Evolutionary conservation across 1,139 yeast species (phyloP).

Genomic region (Ogataea hybrid): DNA sequence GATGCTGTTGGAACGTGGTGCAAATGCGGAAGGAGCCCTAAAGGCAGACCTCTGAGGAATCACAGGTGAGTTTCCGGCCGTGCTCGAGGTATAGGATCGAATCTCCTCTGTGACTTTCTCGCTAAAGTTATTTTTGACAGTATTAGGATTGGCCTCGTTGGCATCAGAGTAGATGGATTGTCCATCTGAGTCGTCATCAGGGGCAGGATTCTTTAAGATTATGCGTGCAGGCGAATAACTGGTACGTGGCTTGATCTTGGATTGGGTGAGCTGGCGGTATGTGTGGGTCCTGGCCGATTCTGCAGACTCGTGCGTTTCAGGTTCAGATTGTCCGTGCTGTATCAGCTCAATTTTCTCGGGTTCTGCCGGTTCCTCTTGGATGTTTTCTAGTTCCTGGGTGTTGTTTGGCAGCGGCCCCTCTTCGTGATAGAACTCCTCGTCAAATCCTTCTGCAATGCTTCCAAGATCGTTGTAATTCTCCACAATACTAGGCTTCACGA

Average conservation of each 20-base stretch:
- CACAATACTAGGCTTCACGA: conserved; percentile 25
- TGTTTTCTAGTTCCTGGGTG: conserved; percentile 19
- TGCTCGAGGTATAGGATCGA: conserved; percentile 16
- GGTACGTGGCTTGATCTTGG: conserved; percentile 9
- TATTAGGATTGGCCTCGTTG: conserved; percentile 14
- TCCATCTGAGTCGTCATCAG: conserved; percentile 15
- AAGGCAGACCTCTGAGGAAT: conserved; percentile 14
- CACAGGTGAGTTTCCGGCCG: conserved; percentile 14
- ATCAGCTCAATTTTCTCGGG: not conserved
- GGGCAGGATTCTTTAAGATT: conserved; percentile 16
- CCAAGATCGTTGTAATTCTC: conserved; percentile 23
- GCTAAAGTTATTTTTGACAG: not conserved
- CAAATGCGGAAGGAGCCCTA: conserved; percentile 7
- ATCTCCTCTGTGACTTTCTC: conserved; percentile 25
- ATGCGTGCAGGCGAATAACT: conserved; percentile 22
- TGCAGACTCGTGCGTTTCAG: not conserved
- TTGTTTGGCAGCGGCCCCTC: conserved; percentile 1
- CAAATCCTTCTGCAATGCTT: conserved; percentile 24
- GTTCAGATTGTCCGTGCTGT: not conserved
- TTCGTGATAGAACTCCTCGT: conserved; percentile 22
- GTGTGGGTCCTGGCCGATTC: conserved; percentile 16
- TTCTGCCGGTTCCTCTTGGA: conserved; percentile 15
- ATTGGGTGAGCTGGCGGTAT: conserved; percentile 22
- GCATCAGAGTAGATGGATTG: conserved; percentile 23
- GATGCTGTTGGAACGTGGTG: conserved; percentile 16